A percentile compares a stretch with the other conserved stretches of the same genome.
Conservation (phyloP, 352 stramenopile species). For the Globisporangium nodosum region DNA sequence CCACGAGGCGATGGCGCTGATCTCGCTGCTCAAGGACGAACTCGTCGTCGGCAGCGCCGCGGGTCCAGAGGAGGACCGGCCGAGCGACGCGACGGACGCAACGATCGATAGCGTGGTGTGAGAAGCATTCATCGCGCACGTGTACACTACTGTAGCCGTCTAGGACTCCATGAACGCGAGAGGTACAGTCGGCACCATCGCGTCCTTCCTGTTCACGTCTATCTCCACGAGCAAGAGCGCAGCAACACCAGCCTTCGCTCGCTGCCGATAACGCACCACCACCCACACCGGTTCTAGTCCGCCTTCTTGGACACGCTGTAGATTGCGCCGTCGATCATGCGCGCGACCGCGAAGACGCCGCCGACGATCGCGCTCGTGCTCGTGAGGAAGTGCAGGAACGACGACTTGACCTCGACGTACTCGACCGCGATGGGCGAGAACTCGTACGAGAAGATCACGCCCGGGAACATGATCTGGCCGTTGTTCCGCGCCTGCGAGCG, state of each 20-base stretch:
- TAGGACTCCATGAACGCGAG: background rate
- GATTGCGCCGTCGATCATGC: conserved; percentile 83
- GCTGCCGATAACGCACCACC: background rate
- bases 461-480: conserved; percentile 65
- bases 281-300: conserved; percentile 41
- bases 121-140: background rate
- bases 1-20: conserved; percentile 41
- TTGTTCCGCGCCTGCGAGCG: conserved; percentile 26
- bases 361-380: conserved; percentile 85
- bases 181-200: background rate
- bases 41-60: conserved; percentile 16
- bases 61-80: background rate
- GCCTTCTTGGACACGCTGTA: conserved; percentile 89
- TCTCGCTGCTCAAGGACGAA: conserved; percentile 45
- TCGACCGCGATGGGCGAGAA: conserved; percentile 87
- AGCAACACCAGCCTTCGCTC: background rate
- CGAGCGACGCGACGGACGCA: background rate
- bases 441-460: conserved; percentile 86
- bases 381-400: conserved; percentile 82
- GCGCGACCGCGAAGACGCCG: conserved; percentile 80
- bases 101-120: background rate
- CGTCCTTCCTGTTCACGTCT: background rate
- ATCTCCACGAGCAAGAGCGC: background rate
- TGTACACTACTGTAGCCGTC: background rate
- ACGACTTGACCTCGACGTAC: conserved; percentile 83